Base-by-base conservation (phyloP, 257 asterid genomes). In the Fraxinus excelsior region DNA sequence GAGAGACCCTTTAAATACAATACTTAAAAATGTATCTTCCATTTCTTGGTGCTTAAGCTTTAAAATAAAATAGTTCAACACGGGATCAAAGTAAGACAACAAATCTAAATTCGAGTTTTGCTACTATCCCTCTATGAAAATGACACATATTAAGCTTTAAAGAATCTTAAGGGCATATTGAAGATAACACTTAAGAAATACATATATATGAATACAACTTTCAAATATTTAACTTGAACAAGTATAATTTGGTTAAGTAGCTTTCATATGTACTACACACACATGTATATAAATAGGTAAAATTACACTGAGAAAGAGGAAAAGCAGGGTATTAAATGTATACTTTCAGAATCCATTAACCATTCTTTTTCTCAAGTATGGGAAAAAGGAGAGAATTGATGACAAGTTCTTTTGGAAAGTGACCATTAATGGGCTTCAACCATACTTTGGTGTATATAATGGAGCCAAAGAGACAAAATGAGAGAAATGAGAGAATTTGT, bases 341-440 rank as follows among this genome's bases (percentile, higher is more conserved):
- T 74, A 79, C 71, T 87, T 89, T 75, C 79, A 76, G 71, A 82
- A 76, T 76, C 81, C 82, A 86, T 70, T 70, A 78, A 76, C 83
- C 80, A 70, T 78, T 76, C 81, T 73, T 83, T 83, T 86, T 82
- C 69, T 81, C 79, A 80, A 82, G 90, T 81, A 88, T 90, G 97
- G 95, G 91, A 74, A 84, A 88, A 91, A 85, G 88, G 80, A 21
- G 75, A 37, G 84, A 77, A 75, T 79, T 84, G 82, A 79, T 72
- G 67, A 74, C 80, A 79, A 79, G 75, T 71, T 78, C 83, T 82
- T 90, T 87, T 72, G 68, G 86, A 82, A 85, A 88, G 88, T 82
- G 89, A 90, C 86, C 49, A 80, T 68, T 81, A 77, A 85, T 83
- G 82, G 85, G 74, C 75, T 73, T 71, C 79, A 80, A 86, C 67